phyloP scores from a whole-genome alignment of 192 early-diverging fungal species.

The Podila epigama region DNA sequence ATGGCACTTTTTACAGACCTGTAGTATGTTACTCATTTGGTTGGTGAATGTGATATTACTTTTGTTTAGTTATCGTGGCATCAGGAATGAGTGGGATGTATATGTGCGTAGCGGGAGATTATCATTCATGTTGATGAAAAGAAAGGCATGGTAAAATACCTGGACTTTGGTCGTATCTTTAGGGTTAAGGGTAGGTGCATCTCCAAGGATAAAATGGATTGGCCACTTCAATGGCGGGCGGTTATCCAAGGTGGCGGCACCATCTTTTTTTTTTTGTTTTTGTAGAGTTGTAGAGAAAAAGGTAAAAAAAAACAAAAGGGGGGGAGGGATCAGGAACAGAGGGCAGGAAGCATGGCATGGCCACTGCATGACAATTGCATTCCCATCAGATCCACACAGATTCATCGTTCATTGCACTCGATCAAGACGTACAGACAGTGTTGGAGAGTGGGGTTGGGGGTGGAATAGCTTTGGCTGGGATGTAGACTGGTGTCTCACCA shows the following conservation, averaged over 20 bases:
- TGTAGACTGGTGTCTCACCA: conserved; percentile 29
- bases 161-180: conserved; percentile 40
- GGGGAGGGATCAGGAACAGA: neutral
- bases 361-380: neutral
- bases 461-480: conserved; percentile 25
- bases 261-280: conserved; percentile 9
- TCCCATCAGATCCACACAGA: neutral
- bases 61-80: neutral
- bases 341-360: neutral
- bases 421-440: conserved; percentile 30
- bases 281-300: neutral
- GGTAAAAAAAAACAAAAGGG: neutral
- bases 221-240: conserved; percentile 42
- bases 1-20: conserved; percentile 37
- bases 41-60: neutral
- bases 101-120: neutral
- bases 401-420: neutral
- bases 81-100: no score
- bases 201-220: conserved; percentile 34
- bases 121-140: no score
- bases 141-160: no score
- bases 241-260: conserved; percentile 38
- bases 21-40: neutral
- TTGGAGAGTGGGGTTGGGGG: conserved; percentile 37
- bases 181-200: conserved; percentile 33